phyloP scores from a whole-genome alignment of 2,329 filamentous ascomycete species.

The Alternaria longipes region DNA sequence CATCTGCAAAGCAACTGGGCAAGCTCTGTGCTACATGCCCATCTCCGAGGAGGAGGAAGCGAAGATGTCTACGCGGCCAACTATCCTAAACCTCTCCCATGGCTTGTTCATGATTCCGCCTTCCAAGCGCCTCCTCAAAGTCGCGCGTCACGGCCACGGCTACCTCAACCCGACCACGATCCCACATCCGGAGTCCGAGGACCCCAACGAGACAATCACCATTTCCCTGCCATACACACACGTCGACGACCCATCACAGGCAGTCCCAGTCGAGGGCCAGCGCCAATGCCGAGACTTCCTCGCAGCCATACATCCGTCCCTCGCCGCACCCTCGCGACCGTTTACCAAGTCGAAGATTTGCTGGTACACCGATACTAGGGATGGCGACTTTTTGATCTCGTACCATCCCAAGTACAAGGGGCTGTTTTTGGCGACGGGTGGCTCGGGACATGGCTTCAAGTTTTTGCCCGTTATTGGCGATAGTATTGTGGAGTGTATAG shows the following conservation, averaged over 20 bases:
- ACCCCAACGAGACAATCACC: constrained; percentile 50
- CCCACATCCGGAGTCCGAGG: constrained; percentile 56
- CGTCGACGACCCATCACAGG: constrained; percentile 59
- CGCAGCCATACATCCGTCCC: constrained; percentile 36
- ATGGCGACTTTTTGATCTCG: constrained; percentile 65
- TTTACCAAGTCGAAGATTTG: constrained; percentile 61
- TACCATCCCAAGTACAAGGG: constrained; percentile 61
- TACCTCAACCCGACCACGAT: constrained; percentile 59
- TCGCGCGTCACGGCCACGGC: constrained; percentile 62
- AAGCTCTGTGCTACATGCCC: constrained; percentile 79
- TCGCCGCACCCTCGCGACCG: constrained; percentile 49
- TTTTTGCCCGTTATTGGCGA: constrained; percentile 68
- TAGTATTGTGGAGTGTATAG: constrained; percentile 62
- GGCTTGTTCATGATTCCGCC: constrained; percentile 82
- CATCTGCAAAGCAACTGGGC: constrained; percentile 80
- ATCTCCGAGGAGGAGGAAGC: constrained; percentile 77
- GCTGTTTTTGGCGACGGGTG: constrained; percentile 68
- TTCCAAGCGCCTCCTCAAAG: constrained; percentile 54
- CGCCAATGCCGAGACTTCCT: constrained; percentile 45
- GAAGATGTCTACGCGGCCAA: constrained; percentile 71
- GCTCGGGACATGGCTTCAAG: constrained; percentile 70
- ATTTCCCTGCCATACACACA: constrained; percentile 60
- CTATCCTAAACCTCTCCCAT: constrained; percentile 74
- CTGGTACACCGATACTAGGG: constrained; percentile 66
- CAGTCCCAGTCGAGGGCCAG: constrained; percentile 47